Evolutionary conservation across 164 flowering plant species (phyloP), one percentile per base, ranked within the genome.

Genomic region (Taxillus chinensis): DNA sequence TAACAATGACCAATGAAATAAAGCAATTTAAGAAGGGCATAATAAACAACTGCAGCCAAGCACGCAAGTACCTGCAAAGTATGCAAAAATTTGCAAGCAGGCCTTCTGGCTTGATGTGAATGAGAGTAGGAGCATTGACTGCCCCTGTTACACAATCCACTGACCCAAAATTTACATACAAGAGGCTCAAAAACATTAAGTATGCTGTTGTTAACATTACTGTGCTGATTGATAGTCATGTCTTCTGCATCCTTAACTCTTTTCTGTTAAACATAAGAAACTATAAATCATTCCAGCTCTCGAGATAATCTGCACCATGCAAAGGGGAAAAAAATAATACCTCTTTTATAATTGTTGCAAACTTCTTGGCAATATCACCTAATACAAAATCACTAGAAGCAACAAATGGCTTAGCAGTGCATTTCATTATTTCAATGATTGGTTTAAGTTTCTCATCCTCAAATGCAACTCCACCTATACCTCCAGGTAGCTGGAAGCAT

Each of bases 81-180:
- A 60, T 76, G 68, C 77, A 89, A 87, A 74, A 76, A 93, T 62
- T 78, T 89, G 93, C 99, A 93, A 8, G 69, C 55, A 51, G 96
- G 86, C 68, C 67, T 75, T 67, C 71, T 82, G 45, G 85, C 84
- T 72, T 81, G 75, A 57, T 71, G 74, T 50, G 91, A 84, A 73
- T 90, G 99, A 62, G 95, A 82, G 76, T 77, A 93, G 42, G 17
- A 5, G 71, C 99, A 93, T 41, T 75, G 66, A 71, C 72, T 79
- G 15, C 97, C 98, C 72, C 75, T 79, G 74, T 75, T 87, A 73
- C 99, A 93, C 12, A 59, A 64, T 52, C 99, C 96, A 7, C 70
- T 82, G 11, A 70, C 43, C 67, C 82, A 93, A 72, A 70, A 93
- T 64, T 64, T 79, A 71, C 99, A 93, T 7, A 76, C 56, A 65